Base-by-base conservation (phyloP, 169 alveolate species). In the Cryptosporidium tyzzeri region DNA sequence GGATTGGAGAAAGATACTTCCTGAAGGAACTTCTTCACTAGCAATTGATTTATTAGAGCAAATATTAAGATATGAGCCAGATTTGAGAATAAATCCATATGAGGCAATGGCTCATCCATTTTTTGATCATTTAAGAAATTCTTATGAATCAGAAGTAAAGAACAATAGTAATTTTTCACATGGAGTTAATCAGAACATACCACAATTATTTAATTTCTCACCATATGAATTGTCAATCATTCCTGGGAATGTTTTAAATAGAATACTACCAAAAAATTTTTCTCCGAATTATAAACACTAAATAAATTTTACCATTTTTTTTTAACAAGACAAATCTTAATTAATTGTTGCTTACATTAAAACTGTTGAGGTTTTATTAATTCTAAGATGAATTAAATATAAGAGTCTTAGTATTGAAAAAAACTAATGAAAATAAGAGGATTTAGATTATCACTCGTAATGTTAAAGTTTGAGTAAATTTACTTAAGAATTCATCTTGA, bases 71-170 rank as follows among this genome's bases (percentile, higher is more conserved):
- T 96, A 96, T 65, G 97, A 96, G 67, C 98, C 98, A 12, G 85
- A 93, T 70, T 86, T 93, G 61, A 91, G 98, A 51, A 85, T 96
- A 12, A 92, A 69, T 48, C 96, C 98, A 18, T 84, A 94, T 65
- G 98, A 94, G 59, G 97, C 97, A 35, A 91, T 98, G 86, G 94
- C 97, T 3, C 99, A 98, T 91, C 97, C 97, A 70, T 97, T 95
- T 91, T 98, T 97, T 86, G 99, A 97, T 71, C 99, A 97, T 58
- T 91, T 96, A 55, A 93, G 99, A 55, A 94, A 96, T 62, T 80
- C 80, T 16, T 80, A 62, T 65, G 69, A 53, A 12, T 7, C 7
- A 21, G 65, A 80, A 6, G 50, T 29, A 21, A 59, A 55, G 0
- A 70, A 45, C 55, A 53, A 33, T 35, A 58, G 37, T 12, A 33